Evolutionary conservation across 306 rosid genomes (phyloP).

Genomic region (Bauhinia variegata): DNA sequence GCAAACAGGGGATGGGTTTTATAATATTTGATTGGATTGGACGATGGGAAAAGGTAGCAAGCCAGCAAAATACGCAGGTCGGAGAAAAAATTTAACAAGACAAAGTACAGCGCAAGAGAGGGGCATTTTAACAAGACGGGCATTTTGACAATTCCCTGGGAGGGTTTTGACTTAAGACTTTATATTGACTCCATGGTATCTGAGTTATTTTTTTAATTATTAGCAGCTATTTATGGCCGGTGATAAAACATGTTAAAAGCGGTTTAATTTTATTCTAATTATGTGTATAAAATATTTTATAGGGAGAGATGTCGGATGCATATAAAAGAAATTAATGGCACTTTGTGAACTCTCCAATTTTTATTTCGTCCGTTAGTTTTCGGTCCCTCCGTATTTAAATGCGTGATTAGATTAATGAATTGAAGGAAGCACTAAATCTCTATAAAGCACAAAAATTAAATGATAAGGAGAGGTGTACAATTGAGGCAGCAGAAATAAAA

Average conservation of each 20-base stretch:
- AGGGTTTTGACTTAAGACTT: neutral
- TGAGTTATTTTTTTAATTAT: no score
- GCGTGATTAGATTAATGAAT: neutral
- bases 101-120: neutral
- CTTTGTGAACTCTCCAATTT: no score
- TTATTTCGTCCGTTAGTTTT: neutral
- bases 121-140: neutral
- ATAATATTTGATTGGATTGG: neutral
- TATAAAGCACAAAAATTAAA: neutral
- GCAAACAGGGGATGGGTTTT: neutral
- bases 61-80: neutral
- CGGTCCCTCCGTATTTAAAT: neutral
- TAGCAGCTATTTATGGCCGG: no score
- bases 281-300: no score
- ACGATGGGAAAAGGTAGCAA: neutral
- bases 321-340: no score
- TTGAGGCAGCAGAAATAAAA: neutral
- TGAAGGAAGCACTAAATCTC: neutral
- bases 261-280: no score
- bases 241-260: no score
- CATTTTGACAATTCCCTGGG: no score
- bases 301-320: no score
- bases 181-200: neutral
- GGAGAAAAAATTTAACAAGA: neutral
- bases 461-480: neutral